Conservation (phyloP, 768 basidiomycete genomes). For the Podaxis rugospora region DNA sequence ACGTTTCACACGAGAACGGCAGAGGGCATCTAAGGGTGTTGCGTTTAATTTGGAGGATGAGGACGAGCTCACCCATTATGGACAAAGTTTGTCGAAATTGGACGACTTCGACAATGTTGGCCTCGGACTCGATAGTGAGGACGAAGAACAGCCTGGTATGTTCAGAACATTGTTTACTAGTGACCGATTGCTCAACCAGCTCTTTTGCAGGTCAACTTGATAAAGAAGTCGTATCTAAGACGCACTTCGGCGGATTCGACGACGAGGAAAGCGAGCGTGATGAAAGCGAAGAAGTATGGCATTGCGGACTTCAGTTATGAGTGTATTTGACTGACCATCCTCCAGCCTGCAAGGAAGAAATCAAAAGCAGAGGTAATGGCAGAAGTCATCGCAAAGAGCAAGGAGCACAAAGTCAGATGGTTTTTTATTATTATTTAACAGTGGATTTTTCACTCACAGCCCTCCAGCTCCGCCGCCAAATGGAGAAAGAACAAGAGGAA, state of each 20-base stretch:
- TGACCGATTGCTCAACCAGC: neutral
- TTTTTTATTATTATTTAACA: neutral
- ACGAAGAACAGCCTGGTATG: conserved; percentile 50
- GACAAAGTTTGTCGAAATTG: conserved; percentile 78
- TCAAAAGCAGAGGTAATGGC: conserved; percentile 96
- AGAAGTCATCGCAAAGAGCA: conserved; percentile 96
- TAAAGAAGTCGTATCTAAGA: conserved; percentile 55
- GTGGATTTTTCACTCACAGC: conserved; percentile 11
- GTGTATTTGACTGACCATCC: conserved; percentile 4
- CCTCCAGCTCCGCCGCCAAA: conserved; percentile 75
- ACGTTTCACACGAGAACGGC: conserved; percentile 89
- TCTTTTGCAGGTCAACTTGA: conserved; percentile 57
- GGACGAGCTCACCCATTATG: conserved; percentile 88
- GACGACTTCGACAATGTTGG: conserved; percentile 81
- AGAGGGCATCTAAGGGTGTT: conserved; percentile 67
- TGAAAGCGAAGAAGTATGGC: conserved; percentile 40
- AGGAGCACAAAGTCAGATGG: conserved; percentile 78
- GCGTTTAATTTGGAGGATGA: conserved; percentile 92
- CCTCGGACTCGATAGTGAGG: conserved; percentile 53
- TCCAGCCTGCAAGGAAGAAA: conserved; percentile 78
- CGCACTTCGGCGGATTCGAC: conserved; percentile 86
- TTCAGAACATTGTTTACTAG: neutral
- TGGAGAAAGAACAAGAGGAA: conserved; percentile 82
- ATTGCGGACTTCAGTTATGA: neutral
- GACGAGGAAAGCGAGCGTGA: conserved; percentile 60